These are phyloP conservation scores for Aspergillus quadricinctus DNA, from an alignment of 2,329 filamentous ascomycete species.

Conservation along the genomic window DNA sequence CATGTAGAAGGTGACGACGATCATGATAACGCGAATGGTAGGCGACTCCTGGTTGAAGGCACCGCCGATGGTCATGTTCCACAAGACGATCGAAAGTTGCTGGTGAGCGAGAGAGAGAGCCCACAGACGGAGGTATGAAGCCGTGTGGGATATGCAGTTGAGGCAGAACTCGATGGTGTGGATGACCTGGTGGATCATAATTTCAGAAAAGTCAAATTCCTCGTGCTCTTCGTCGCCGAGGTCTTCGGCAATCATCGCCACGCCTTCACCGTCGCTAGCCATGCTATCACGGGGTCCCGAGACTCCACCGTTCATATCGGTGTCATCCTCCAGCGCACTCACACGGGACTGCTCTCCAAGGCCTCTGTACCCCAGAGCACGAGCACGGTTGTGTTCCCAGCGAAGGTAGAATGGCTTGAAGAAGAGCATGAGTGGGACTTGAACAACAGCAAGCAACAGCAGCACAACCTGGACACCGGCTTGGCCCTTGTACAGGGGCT, in stretches of 20 bases:
- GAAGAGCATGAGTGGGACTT: slow-evolving; percentile 88
- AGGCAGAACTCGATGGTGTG: slow-evolving; percentile 99
- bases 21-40: slow-evolving; percentile 68
- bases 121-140: slow-evolving; percentile 98
- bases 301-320: slow-evolving; percentile 61
- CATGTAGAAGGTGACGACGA: slow-evolving; percentile 75
- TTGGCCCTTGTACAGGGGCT: slow-evolving; percentile 76
- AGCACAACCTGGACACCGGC: slow-evolving; percentile 69
- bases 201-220: slow-evolving; percentile 94
- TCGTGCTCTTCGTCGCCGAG: slow-evolving; percentile 77
- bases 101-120: slow-evolving; percentile 95
- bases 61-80: slow-evolving; percentile 87
- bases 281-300: slow-evolving; percentile 62
- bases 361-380: slow-evolving; percentile 84
- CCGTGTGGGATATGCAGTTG: slow-evolving; percentile 98
- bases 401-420: slow-evolving; percentile 94
- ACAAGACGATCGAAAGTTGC: slow-evolving; percentile 91
- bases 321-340: slow-evolving; percentile 85
- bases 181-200: slow-evolving; percentile 99
- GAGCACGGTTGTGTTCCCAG: slow-evolving; percentile 85
- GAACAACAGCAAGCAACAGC: slow-evolving; percentile 73
- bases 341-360: slow-evolving; percentile 85
- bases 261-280: slow-evolving; percentile 73
- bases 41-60: slow-evolving; percentile 64
- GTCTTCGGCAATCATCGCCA: slow-evolving; percentile 85